phyloP scores from a whole-genome alignment of 1,284 basidiomycete genomes.

The Ganoderma lucidum region DNA sequence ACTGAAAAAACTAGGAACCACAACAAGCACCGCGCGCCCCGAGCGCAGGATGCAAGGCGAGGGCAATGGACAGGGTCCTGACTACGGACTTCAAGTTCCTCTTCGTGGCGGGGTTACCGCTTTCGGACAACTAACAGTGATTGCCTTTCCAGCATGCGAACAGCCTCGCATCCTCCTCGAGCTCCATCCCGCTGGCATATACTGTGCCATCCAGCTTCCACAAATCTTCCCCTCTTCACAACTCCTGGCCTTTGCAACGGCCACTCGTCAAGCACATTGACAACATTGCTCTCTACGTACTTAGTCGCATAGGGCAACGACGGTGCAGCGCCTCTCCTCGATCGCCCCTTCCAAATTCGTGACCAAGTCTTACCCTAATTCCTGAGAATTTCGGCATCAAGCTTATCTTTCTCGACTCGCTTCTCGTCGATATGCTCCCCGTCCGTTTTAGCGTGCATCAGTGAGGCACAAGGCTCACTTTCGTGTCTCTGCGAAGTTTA shows the following conservation, averaged over 20 bases:
- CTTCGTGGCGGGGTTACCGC: background rate
- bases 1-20: background rate
- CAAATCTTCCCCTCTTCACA: conserved; percentile 5
- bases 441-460: background rate
- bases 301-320: background rate
- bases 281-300: background rate
- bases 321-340: background rate
- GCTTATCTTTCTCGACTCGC: background rate
- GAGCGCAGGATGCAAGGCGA: background rate
- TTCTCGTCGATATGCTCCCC: background rate
- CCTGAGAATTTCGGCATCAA: background rate
- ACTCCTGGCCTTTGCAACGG: background rate
- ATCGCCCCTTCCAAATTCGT: background rate
- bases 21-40: background rate
- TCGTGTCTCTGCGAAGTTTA: background rate
- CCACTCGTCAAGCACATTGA: background rate
- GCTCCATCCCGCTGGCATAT: background rate
- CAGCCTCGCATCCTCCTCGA: background rate
- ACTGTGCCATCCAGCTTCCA: background rate
- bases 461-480: conserved; percentile 13
- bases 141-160: conserved; percentile 14
- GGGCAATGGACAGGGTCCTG: background rate
- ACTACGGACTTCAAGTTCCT: background rate
- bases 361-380: background rate
- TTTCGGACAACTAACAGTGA: conserved; percentile 10